Percentiles rank a stretch among this genome's conserved stretches.
These are phyloP conservation scores for Asparagopsis taxiformis DNA, from an alignment of 31 red algal species.

Conservation along the genomic window DNA sequence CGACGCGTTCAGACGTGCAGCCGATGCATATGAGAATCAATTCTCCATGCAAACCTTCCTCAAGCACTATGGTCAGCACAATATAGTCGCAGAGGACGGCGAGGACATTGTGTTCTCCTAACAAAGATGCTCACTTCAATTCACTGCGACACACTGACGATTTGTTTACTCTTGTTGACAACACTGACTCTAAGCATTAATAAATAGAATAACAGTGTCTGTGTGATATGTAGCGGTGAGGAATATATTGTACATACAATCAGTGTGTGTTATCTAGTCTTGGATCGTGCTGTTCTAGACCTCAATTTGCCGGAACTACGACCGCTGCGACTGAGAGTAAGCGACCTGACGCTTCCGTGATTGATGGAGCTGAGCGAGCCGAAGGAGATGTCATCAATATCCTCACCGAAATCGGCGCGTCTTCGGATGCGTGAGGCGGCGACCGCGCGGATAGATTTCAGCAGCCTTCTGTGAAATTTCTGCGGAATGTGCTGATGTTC, in stretches of 20 bases:
- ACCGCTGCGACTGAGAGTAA: background rate
- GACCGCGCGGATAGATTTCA: constrained; percentile 11
- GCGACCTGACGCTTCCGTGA: constrained; percentile 4
- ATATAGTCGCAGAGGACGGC: constrained; percentile 14
- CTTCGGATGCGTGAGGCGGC: constrained; percentile 38
- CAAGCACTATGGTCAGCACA: constrained; percentile 35
- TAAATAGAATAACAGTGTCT: too few relatives aligned
- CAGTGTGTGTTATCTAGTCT: background rate
- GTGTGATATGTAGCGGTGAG: too few relatives aligned
- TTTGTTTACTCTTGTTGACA: too few relatives aligned
- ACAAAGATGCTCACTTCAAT: background rate
- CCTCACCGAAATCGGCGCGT: constrained; percentile 49
- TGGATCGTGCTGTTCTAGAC: background rate
- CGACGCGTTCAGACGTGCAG: constrained; percentile 16
- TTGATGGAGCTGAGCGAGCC: constrained; percentile 1
- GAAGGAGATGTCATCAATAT: constrained; percentile 49
- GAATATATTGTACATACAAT: background rate
- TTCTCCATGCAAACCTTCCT: constrained; percentile 37
- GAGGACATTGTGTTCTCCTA: constrained; percentile 9
- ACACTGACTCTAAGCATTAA: too few relatives aligned
- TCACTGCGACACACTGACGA: too few relatives aligned
- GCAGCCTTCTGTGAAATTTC: constrained; percentile 21
- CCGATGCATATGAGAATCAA: constrained; percentile 13
- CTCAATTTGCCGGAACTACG: background rate
- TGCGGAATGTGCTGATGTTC: constrained; percentile 14